Percentiles rank a stretch among this genome's conserved stretches.
phyloP scores from a whole-genome alignment of 208 protist species.

The Leishmania mexicana region DNA sequence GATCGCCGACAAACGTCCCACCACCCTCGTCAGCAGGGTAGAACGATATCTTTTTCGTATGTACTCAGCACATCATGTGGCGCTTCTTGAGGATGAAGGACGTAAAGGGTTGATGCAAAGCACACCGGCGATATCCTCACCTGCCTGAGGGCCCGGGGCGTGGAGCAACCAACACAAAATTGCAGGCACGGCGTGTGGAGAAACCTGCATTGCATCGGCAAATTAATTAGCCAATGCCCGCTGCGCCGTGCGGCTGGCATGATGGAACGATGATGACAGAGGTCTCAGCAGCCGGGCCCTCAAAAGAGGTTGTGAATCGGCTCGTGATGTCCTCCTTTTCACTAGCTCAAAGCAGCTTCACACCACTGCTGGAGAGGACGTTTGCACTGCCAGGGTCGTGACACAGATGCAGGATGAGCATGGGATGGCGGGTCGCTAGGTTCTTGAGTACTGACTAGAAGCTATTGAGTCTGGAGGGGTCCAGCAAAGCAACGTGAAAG shows the following conservation, averaged over 20 bases:
- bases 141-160: neutral
- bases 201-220: neutral
- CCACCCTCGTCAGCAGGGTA: neutral
- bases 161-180: neutral
- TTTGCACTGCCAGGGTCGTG: neutral
- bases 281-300: too few species aligned
- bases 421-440: too few species aligned
- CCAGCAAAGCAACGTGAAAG: neutral
- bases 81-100: neutral
- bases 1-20: neutral
- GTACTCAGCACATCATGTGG: neutral
- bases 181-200: neutral
- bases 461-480: neutral
- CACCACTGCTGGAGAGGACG: neutral
- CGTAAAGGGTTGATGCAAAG: neutral
- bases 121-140: neutral
- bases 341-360: neutral
- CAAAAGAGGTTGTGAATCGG: neutral
- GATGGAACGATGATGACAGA: neutral
- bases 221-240: neutral
- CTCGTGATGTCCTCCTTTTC: neutral
- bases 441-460: neutral
- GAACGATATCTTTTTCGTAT: neutral
- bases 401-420: neutral
- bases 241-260: neutral